A percentile compares a stretch with the other conserved stretches of the same genome.
phyloP scores from a whole-genome alignment of 1,284 basidiomycete genomes.

The Boletellus deceptivus region DNA sequence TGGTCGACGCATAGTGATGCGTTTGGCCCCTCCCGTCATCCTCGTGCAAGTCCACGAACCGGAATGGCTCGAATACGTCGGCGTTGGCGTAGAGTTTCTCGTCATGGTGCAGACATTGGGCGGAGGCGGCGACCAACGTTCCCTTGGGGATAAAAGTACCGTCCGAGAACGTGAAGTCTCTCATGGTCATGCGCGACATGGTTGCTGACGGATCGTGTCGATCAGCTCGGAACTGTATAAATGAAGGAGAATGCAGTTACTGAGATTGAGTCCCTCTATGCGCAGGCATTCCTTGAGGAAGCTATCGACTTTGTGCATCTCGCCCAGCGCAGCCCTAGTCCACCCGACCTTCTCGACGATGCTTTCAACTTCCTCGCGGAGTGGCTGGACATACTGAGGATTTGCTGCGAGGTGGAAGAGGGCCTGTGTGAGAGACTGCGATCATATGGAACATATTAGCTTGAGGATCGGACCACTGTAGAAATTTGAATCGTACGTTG shows the following conservation, averaged over 20 bases:
- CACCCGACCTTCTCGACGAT: not conserved
- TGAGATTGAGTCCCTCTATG: conserved; percentile 1
- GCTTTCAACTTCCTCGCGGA: conserved; percentile 1
- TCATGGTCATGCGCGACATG: conserved; percentile 33
- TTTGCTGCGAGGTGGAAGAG: not conserved
- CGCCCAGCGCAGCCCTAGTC: not conserved
- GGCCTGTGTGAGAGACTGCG: not conserved
- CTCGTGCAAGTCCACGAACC: conserved; percentile 26
- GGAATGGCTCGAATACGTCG: conserved; percentile 33
- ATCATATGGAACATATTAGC: not conserved
- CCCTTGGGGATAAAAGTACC: conserved; percentile 43
- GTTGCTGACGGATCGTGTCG: not conserved
- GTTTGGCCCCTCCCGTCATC: conserved; percentile 14
- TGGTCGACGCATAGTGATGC: conserved; percentile 18
- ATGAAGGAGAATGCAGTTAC: not conserved
- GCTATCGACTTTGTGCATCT: conserved; percentile 14
- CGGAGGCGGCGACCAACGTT: conserved; percentile 24
- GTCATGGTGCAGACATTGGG: conserved; percentile 27
- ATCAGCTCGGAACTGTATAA: too few species aligned
- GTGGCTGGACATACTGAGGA: not conserved
- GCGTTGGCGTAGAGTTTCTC: conserved; percentile 25
- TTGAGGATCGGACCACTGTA: not conserved
- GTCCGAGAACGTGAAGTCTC: conserved; percentile 41
- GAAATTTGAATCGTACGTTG: not conserved
- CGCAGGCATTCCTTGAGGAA: conserved; percentile 11